Evolutionary conservation across 2,329 filamentous ascomycete genomes (phyloP), one percentile per base, ranked within the genome.

Genomic region (Periconia sp.): DNA sequence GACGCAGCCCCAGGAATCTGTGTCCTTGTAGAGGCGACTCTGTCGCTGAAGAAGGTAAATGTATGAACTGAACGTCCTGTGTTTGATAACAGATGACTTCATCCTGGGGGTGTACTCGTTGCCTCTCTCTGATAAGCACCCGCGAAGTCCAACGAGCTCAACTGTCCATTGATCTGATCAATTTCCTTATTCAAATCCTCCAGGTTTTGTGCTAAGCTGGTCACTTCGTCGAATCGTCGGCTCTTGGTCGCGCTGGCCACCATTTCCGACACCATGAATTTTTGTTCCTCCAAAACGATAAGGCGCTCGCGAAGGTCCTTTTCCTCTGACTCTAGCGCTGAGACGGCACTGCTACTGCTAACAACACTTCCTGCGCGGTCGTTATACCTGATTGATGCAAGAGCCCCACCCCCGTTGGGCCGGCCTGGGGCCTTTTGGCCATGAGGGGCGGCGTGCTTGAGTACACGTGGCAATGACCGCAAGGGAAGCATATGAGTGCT

Each of bases 401-500:
- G 76, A 1, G 84, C 82, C 18, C 71, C 81, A 18, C 71, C 68
- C 20, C 63, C 66, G 23, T 64, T 69, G 44, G 69, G 43, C 30
- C 66, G 76, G 58, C 54, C 73, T 63, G 57, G 70, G 50, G 71
- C 62, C 47, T 65, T 59, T 10, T 57, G 37, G 20, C 79, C 81
- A 43, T 82, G 76, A 0, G 83, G 79, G 0, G 80, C 81, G 13
- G 84, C 82, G 62, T 87, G 84, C 58, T 79, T 76, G 51, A 81
- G 69, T 15, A 81, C 73, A 56, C 76, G 76, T 0, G 77, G 79
- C 8, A 80, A 64, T 14, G 74, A 76, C 59, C 72, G 95, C 14
- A 97, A 78, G 0, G 92, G 91, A 9, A 97, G 81, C 90, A 97
- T 95, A 66, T 97, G 91, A 3, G 91, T 82, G 66, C 96, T 92